Base-by-base conservation (phyloP, 1,139 yeast species). In the Saccharomycopsis crataegensis region DNA sequence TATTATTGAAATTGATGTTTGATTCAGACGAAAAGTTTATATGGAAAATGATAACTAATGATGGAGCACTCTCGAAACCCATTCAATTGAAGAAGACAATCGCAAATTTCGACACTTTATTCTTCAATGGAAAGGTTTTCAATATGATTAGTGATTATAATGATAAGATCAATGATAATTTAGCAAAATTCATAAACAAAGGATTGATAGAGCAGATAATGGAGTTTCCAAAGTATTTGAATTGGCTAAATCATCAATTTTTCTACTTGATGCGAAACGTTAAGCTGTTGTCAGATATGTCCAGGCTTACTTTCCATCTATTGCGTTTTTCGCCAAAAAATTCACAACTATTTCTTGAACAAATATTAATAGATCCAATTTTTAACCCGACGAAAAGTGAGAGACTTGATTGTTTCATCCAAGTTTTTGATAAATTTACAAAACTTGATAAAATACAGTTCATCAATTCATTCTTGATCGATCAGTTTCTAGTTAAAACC, bases 81-180 rank as follows among this genome's bases (percentile, higher is more conserved):
- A 32, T 46, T 14, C 42, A 22, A 16, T 37, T 49, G 33, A 45
- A 46, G 42, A 50, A 42, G 34, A 53, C 47, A 36, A 9, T 53
- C 11, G n/a, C 44, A 8, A 42, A n/a, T 11, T 50, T 53, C 12
- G 28, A 50, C 17, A 14, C 28, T 17, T 40, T 50, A 9, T 53
- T 53, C 34, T 55, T 52, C 41, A 50, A 48, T 17, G 40, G 43
- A 8, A 52, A 49, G 43, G 16, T 54, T n/a, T 48, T 43, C 32
- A 45, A 48, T 16, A 11, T 43, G 42, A 38, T 48, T 8, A 45
- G 43, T 36, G 36, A 44, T 9, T 48, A 28, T 22, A 12, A 49
- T 40, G 38, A 28, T 16, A 32, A 22, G 9, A 17, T n/a, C 17
- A 37, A 37, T 36, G 2, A 37, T n/a, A 22, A 37, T 14, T 17